phyloP scores from a whole-genome alignment of 2,329 filamentous ascomycete species.

The Colletotrichum tabaci region DNA sequence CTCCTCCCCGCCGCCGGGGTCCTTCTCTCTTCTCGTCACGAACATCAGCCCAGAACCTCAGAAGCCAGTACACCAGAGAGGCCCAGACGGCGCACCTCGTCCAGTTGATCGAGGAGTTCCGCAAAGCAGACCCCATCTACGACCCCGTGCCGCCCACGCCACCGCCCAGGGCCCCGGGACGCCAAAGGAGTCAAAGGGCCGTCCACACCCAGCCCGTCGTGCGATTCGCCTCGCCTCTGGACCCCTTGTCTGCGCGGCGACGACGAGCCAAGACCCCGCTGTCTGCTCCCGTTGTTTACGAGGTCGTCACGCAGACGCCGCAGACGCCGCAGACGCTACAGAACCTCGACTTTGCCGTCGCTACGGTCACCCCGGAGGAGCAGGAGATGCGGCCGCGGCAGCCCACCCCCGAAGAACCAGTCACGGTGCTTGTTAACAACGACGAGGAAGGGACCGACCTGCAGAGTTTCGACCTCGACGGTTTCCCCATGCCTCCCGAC shows the following conservation, averaged over 20 bases:
- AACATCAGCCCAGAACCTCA: slow-evolving; percentile 35
- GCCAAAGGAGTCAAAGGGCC: slow-evolving; percentile 15
- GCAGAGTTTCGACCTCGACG: slow-evolving; percentile 15
- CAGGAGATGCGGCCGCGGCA: slow-evolving; percentile 4
- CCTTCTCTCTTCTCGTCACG: slow-evolving; percentile 28
- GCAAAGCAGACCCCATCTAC: slow-evolving; percentile 38
- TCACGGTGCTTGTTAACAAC: slow-evolving; percentile 44
- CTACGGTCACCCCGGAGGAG: slow-evolving; percentile 15
- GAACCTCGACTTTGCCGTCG: not conserved
- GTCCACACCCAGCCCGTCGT: slow-evolving; percentile 14
- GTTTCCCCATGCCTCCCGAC: slow-evolving; percentile 30
- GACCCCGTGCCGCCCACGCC: slow-evolving; percentile 37
- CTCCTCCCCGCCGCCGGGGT: slow-evolving; percentile 21
- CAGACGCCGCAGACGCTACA: slow-evolving; percentile 9
- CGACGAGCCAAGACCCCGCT: slow-evolving; percentile 30
- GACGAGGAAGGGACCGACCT: slow-evolving; percentile 43
- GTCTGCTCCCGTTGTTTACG: slow-evolving; percentile 15
- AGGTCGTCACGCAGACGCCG: not conserved
- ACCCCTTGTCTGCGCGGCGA: not conserved
- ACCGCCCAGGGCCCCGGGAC: slow-evolving; percentile 32
- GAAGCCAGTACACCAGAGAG: slow-evolving; percentile 33
- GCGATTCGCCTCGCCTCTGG: slow-evolving; percentile 28
- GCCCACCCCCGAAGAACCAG: slow-evolving; percentile 4
- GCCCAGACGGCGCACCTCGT: slow-evolving; percentile 23
- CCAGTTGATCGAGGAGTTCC: slow-evolving; percentile 38